Base-by-base conservation (phyloP, 1,284 basidiomycete species). In the Caloboletus inedulis region DNA sequence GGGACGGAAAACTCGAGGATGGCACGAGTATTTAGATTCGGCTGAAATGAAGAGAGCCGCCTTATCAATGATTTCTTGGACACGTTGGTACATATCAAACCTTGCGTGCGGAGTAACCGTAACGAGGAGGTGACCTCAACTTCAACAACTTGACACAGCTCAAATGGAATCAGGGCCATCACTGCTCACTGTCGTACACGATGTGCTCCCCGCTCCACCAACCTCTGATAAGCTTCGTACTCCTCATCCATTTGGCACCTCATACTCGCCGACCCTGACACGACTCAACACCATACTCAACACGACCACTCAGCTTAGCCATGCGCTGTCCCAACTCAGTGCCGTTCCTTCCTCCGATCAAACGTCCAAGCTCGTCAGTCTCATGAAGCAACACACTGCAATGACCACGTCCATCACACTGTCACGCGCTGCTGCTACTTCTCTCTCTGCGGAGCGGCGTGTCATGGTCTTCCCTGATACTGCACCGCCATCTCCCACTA, bases 321-420 rank as follows among this genome's bases (percentile, higher is more conserved):
- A 77, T 62, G 82, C 81, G 0, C 67, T 87, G 16, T 73, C 75
- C 40, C 66, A 77, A 10, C 82, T 82, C 62, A 63, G 74, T 13
- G 66, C 77, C 3, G 62, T 76, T 16, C 72, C 79, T 9, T 72
- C 82, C 42, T 73, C 79, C 3, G 83, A 84, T 27, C 66, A 67
- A 31, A 64, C 62, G 46, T 76, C 82, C 12, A 89, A 87, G 59
- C 74, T 87, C 9, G 73, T 86, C 25, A 86, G 85, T 10, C 71
- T 82, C 27, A 74, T 87, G 59, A 78, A 84, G 19, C 83, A 89
- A 61, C 79, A 85, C 52, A 75, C 84, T 0, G 63, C 72, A 8
- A 77, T 84, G n/a, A 62, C 58, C 13, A 51, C 66, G 0, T 71
- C 68, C 43, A 67, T 68, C 21, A 41, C 61, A 0, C 46, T 58